Evolutionary conservation across 1,139 yeast species (phyloP), one percentile per base, ranked within the genome.

Genomic region (Suhomyces panamericanus): DNA sequence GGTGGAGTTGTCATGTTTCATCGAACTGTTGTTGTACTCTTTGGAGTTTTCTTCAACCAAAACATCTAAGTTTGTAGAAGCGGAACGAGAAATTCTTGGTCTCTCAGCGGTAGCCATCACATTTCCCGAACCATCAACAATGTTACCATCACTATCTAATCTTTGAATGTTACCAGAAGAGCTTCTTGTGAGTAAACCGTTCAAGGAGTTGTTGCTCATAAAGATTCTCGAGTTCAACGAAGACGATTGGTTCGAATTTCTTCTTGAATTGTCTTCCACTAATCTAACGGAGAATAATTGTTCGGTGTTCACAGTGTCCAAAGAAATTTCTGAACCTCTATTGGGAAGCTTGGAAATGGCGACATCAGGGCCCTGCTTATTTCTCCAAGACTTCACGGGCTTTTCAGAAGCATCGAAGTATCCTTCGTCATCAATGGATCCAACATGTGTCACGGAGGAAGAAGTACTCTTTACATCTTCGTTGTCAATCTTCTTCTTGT

Each of bases 221-320:
- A 63, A 64, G 42, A 59, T 62, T 38, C 60, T 61, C n/a, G 68
- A 64, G 11, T 55, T 57, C 29, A 41, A 35, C 2, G 48, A 41
- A 2, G 74, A 64, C 16, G 66, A 60, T 36, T 49, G 60, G 38
- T 52, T 54, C 38, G 73, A 78, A 35, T 66, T 64, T 15, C 64
- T 48, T 46, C 44, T 39, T 10, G 59, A 53, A 39, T 69, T 69
- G 53, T 82, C 85, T 17, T 83, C 86, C 20, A 88, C 91, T 41
- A 88, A 69, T 56, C 91, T 78, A 32, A 93, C 89, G 9, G 90
- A 85, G 58, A 89, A 77, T 38, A 90, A 73, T 62, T 89, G 95
- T 46, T 85, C 90, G 0, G 96, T 87, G 39, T 93, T 84, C 24
- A 90, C 93, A 0, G 96, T 89, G 30, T 93, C 91, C 51, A 87